Conservation (phyloP, 352 stramenopile genomes). For the Hyaloperonospora brassicae region DNA sequence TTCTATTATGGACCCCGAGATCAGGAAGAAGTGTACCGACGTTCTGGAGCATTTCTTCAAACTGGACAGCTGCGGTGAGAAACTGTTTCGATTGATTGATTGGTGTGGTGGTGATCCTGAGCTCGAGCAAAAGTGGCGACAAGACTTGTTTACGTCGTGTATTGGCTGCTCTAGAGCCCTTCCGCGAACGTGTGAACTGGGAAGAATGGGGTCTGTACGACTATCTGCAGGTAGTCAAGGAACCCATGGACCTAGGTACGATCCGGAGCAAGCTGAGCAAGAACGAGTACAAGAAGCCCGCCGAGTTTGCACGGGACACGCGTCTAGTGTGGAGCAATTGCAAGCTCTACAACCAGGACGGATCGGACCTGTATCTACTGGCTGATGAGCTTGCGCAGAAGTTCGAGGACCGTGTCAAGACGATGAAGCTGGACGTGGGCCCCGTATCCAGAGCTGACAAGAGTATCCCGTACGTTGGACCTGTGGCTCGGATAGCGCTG, state of each 20-base stretch:
- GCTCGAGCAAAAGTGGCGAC: background rate
- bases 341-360: conserved; percentile 85
- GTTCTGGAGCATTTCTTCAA: conserved; percentile 78
- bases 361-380: conserved; percentile 80
- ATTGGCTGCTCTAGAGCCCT: conserved; percentile 45
- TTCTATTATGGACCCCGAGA: conserved; percentile 65
- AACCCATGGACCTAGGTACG: conserved; percentile 88
- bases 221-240: conserved; percentile 88
- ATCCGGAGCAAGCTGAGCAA: conserved; percentile 73
- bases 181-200: conserved; percentile 84
- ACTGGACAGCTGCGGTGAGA: conserved; percentile 60
- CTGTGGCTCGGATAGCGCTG: background rate
- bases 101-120: no score
- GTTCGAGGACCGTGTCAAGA: conserved; percentile 84
- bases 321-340: conserved; percentile 83
- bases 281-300: conserved; percentile 80
- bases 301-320: conserved; percentile 77
- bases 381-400: conserved; percentile 80
- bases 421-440: conserved; percentile 73
- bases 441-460: conserved; percentile 48
- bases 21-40: conserved; percentile 75
- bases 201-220: conserved; percentile 86
- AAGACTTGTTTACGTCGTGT: conserved; percentile 2
- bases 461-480: conserved; percentile 50
- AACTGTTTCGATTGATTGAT: background rate